Evolutionary conservation across 1,284 basidiomycete genomes (phyloP).

Genomic region (Ceratobasidium sp.): DNA sequence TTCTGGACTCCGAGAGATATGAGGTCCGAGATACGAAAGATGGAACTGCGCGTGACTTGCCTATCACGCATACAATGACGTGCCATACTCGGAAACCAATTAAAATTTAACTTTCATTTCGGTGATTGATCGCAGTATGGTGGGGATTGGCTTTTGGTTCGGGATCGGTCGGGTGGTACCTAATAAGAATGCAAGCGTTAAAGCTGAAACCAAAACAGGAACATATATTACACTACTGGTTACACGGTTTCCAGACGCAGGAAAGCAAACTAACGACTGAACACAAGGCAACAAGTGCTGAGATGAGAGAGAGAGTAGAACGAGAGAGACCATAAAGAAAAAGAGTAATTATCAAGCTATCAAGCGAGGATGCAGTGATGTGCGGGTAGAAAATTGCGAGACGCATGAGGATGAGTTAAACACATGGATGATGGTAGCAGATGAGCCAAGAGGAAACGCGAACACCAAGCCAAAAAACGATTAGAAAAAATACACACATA

Average conservation of each 20-base stretch:
- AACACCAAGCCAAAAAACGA: slow-evolving; percentile 20
- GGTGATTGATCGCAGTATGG: too few relatives aligned
- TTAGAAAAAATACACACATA: slow-evolving; percentile 34
- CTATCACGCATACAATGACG: too few relatives aligned
- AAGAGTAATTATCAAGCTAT: slow-evolving; percentile 18
- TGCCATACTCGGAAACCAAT: too few relatives aligned
- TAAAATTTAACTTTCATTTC: too few relatives aligned
- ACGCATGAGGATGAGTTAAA: neutral
- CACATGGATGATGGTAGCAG: slow-evolving; percentile 25
- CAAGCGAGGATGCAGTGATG: slow-evolving; percentile 23
- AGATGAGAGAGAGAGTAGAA: slow-evolving; percentile 1
- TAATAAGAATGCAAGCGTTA: too few relatives aligned
- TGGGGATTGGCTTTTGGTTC: too few relatives aligned
- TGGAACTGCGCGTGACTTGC: neutral
- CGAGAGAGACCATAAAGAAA: slow-evolving; percentile 19
- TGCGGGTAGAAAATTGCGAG: neutral
- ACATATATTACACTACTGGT: slow-evolving; percentile 41
- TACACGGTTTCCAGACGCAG: slow-evolving; percentile 36
- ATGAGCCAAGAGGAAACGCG: neutral
- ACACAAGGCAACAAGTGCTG: slow-evolving; percentile 32
- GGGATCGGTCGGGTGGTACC: too few relatives aligned
- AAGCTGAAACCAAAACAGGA: neutral
- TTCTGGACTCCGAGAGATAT: neutral
- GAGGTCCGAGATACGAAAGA: slow-evolving; percentile 35
- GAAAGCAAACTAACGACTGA: slow-evolving; percentile 31